Conservation (phyloP, 2,329 filamentous ascomycete species). For the Aspergillus aculeatinus region DNA sequence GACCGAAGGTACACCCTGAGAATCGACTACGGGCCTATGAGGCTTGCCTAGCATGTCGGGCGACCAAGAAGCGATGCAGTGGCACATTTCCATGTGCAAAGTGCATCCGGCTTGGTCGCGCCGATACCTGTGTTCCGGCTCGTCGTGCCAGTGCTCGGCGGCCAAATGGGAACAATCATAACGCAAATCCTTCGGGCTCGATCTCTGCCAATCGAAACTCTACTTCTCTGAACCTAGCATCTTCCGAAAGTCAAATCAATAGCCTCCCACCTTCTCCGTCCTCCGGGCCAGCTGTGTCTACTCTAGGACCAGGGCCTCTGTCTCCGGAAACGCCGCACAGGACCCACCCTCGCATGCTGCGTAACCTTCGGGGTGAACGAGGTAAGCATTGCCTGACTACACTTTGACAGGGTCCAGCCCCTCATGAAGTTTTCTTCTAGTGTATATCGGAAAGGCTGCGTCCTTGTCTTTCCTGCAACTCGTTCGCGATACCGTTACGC, state of each 20-base stretch:
- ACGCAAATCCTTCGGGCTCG: neutral
- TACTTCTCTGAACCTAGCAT: neutral
- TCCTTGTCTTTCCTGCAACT: constrained; percentile 58
- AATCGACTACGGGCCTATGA: constrained; percentile 51
- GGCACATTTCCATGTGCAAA: constrained; percentile 51
- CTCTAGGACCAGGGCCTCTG: constrained; percentile 17
- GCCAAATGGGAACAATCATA: neutral
- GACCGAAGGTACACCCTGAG: constrained; percentile 52
- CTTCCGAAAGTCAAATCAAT: constrained; percentile 6
- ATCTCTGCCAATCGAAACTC: constrained; percentile 4
- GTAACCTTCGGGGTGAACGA: constrained; percentile 55
- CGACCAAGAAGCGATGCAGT: constrained; percentile 54
- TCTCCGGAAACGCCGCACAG: constrained; percentile 32
- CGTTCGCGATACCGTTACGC: constrained; percentile 48
- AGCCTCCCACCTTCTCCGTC: constrained; percentile 10
- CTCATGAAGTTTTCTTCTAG: constrained; percentile 14
- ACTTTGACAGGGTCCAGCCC: constrained; percentile 21
- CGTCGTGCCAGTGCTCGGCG: constrained; percentile 3
- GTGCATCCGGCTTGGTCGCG: constrained; percentile 48
- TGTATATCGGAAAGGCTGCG: constrained; percentile 34
- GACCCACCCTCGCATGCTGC: constrained; percentile 46
- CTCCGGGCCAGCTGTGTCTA: neutral
- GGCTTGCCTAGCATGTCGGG: constrained; percentile 51
- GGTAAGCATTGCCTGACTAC: constrained; percentile 31
- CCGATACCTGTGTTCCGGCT: constrained; percentile 36